Evolutionary conservation across 768 basidiomycete species (phyloP), one percentile per base, ranked within the genome.

Genomic region (Pholiota microspora): DNA sequence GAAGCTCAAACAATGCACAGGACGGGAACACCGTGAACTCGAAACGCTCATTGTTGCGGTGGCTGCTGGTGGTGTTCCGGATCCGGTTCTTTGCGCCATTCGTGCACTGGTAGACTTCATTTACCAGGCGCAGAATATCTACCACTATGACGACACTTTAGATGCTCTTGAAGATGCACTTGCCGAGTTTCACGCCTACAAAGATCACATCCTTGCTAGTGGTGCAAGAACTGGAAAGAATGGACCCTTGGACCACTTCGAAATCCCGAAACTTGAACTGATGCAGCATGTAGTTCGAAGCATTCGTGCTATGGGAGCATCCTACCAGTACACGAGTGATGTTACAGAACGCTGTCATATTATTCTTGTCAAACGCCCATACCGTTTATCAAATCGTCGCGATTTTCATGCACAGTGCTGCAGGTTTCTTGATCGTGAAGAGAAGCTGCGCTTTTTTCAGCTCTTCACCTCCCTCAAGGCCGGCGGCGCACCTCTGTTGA

Each of bases 261-360:
- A 66, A 13, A 76, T 77, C 29, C 73, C 69, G 1, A 78, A 78
- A 52, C 65, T 74, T 18, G 72, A 73, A 47, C 52, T 71, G 7
- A 57, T 73, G 25, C 69, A 71, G 12, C 66, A 62, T 35, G 60
- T 74, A 4, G 16, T 45, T 1, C 18, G 24, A 0, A 69, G 61
- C 40, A 69, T 68, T n/a, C 34, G 48, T 2, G 32, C 16, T 0
- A 65, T 60, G 32, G 75, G 72, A 3, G 62, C 58, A 3, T 38
- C 66, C 1, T 56, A 62, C 8, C 67, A 77, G 42, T 69, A 62
- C 13, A 29, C 47, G n/a, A 29, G 27, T 29, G 47, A 48, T 48
- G 13, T 28, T 29, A 48, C 47, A 5, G 47, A 48, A 34, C 28
- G 21, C 9, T 27, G 27, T 6, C 47, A 48, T 32, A 48, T 48